Evolutionary conservation across 176 grass and related monocot genomes (phyloP).

Genomic region (Tillandsia leiboldiana): DNA sequence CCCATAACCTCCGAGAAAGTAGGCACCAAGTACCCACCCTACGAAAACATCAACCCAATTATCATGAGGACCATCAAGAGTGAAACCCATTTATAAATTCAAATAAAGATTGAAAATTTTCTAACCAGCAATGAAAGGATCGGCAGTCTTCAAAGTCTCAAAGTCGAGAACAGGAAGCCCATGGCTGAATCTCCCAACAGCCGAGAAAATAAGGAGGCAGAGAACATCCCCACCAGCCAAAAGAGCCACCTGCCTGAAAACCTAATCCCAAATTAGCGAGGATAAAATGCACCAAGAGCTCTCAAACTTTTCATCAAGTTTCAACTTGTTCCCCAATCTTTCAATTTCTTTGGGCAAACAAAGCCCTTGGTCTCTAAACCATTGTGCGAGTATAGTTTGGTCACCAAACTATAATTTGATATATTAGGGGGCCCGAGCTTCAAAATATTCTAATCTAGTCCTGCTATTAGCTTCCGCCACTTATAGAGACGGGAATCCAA

Average conservation of each 20-base stretch:
- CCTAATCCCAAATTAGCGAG: neutral
- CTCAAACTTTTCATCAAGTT: neutral
- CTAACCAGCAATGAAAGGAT: slow-evolving; percentile 85
- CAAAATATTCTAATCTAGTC: too few species aligned
- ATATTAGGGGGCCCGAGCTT: too few species aligned
- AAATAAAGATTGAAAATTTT: neutral
- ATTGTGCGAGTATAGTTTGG: too few species aligned
- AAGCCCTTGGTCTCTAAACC: too few species aligned
- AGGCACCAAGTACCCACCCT: slow-evolving; percentile 85
- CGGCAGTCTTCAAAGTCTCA: slow-evolving; percentile 69
- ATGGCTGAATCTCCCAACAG: slow-evolving; percentile 86
- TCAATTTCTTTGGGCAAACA: too few species aligned
- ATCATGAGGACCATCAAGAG: neutral
- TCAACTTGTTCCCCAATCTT: too few species aligned
- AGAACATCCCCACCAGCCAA: slow-evolving; percentile 64
- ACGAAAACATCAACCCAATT: slow-evolving; percentile 7
- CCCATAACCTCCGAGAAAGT: slow-evolving; percentile 72
- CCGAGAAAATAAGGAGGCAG: slow-evolving; percentile 75
- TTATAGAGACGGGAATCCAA: too few species aligned
- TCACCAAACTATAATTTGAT: too few species aligned
- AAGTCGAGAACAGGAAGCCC: slow-evolving; percentile 52
- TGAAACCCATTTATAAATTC: neutral
- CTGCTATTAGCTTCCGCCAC: too few species aligned
- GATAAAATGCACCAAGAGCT: neutral
- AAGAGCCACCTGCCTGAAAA: slow-evolving; percentile 60